phyloP scores from a whole-genome alignment of 2,329 filamentous ascomycete species.

The Incumbomyces lentus region DNA sequence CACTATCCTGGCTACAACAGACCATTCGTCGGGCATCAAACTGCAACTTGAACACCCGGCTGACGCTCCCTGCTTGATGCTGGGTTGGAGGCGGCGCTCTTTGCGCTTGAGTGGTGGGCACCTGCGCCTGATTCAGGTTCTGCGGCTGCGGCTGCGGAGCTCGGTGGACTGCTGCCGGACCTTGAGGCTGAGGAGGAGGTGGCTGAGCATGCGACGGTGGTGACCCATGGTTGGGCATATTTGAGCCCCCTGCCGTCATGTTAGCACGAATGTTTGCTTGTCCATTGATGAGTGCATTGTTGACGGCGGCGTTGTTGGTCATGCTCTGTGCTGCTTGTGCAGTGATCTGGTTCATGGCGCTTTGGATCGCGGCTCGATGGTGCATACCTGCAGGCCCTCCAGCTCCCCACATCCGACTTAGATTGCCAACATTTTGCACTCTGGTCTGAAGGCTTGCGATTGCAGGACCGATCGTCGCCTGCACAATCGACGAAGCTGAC shows the following conservation, averaged over 20 bases:
- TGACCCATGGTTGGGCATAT: no score
- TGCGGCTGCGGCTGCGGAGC: no score
- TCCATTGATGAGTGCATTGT: conserved; percentile 6
- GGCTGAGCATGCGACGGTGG: background rate
- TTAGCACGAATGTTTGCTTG: conserved; percentile 1
- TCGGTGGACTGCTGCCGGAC: background rate
- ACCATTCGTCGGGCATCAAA: conserved; percentile 90
- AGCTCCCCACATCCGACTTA: conserved; percentile 6
- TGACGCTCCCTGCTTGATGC: conserved; percentile 14
- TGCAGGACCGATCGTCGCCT: conserved; percentile 15
- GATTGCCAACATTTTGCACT: conserved; percentile 15
- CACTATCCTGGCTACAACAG: conserved; percentile 82
- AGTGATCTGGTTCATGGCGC: conserved; percentile 4
- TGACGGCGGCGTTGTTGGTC: conserved; percentile 7
- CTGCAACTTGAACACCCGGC: conserved; percentile 87
- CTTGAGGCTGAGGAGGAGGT: background rate
- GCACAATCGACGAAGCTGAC: conserved; percentile 18
- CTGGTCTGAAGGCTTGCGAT: conserved; percentile 15
- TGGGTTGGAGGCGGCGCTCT: conserved; percentile 5
- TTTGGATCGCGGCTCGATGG: conserved; percentile 1
- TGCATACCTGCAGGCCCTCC: background rate
- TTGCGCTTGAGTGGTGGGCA: background rate
- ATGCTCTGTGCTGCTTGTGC: conserved; percentile 3
- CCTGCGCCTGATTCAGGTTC: no score
- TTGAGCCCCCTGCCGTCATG: background rate